A percentile compares a stretch with the other conserved stretches of the same genome.
phyloP scores from a whole-genome alignment of 768 basidiomycete species.

The Macrolepiota fuliginosa region DNA sequence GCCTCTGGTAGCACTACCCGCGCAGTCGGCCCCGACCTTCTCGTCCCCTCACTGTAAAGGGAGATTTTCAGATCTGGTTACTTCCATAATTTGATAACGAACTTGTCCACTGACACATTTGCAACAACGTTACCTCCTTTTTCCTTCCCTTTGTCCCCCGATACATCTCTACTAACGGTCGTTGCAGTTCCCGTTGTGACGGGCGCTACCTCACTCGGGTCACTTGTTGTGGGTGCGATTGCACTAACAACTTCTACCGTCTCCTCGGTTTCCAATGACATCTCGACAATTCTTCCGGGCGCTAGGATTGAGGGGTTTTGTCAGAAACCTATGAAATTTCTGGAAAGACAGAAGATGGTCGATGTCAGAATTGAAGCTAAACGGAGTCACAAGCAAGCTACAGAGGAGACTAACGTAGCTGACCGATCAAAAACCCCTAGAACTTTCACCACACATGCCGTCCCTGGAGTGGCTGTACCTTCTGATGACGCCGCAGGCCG shows the following conservation, averaged over 20 bases:
- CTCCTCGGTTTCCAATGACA: slow-evolving; percentile 1
- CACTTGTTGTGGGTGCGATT: not conserved
- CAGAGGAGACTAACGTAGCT: not conserved
- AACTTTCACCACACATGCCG: not conserved
- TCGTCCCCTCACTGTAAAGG: not conserved
- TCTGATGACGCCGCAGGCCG: not conserved
- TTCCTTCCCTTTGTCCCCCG: not conserved
- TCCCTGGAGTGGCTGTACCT: not conserved
- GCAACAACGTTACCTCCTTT: not conserved
- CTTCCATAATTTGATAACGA: not conserved
- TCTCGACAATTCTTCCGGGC: not conserved
- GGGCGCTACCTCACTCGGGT: not conserved
- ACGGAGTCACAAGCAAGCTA: not conserved
- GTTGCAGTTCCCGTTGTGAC: not conserved
- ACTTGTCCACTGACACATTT: not conserved
- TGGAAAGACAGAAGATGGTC: not conserved
- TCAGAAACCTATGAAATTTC: not conserved
- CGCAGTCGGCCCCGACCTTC: slow-evolving; percentile 24
- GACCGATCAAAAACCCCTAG: not conserved
- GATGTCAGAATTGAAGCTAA: not conserved
- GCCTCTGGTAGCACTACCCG: slow-evolving; percentile 48
- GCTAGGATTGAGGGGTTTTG: not conserved
- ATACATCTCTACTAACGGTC: not conserved
- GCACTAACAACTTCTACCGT: not conserved
- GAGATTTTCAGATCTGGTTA: not conserved